These are phyloP conservation scores for Tolypocladium sp. DNA, from an alignment of 2,329 filamentous ascomycete genomes.

Conservation along the genomic window DNA sequence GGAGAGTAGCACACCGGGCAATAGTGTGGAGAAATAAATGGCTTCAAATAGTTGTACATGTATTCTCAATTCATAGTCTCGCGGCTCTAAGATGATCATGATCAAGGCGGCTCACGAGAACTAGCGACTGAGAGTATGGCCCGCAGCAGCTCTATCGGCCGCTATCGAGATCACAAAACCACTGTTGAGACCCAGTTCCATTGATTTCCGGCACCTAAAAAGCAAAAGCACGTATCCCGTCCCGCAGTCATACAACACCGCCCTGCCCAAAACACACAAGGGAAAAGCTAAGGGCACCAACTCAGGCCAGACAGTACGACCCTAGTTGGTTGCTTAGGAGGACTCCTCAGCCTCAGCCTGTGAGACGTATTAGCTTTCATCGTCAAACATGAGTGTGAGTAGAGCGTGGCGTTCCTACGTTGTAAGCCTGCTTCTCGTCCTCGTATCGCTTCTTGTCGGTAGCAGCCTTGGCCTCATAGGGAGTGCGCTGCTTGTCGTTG, in stretches of 20 bases:
- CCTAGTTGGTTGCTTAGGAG: conserved; percentile 15
- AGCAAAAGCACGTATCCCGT: conserved; percentile 27
- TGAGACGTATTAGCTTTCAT: conserved; percentile 15
- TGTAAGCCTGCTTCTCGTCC: conserved; percentile 92
- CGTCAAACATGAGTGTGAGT: not conserved
- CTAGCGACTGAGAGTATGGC: conserved; percentile 9
- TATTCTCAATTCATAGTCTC: conserved; percentile 16
- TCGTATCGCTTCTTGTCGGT: conserved; percentile 99
- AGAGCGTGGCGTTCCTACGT: conserved; percentile 46
- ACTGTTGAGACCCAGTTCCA: conserved; percentile 21
- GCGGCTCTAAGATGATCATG: conserved; percentile 11
- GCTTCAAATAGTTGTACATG: conserved; percentile 14
- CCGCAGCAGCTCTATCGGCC: conserved; percentile 16
- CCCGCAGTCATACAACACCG: conserved; percentile 33
- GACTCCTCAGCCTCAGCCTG: conserved; percentile 52
- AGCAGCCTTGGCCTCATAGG: conserved; percentile 94
- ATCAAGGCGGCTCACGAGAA: conserved; percentile 13
- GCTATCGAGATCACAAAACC: conserved; percentile 21
- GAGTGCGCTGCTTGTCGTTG: conserved; percentile 81
- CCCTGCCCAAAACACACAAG: conserved; percentile 28
- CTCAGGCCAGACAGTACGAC: not conserved
- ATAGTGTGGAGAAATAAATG: not conserved
- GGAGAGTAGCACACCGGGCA: not conserved
- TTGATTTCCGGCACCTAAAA: conserved; percentile 23
- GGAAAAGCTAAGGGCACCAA: conserved; percentile 5